A percentile compares a stretch with the other conserved stretches of the same genome.
These are phyloP conservation scores for Monosporascus ibericus DNA, from an alignment of 2,329 filamentous ascomycete species.

Conservation along the genomic window DNA sequence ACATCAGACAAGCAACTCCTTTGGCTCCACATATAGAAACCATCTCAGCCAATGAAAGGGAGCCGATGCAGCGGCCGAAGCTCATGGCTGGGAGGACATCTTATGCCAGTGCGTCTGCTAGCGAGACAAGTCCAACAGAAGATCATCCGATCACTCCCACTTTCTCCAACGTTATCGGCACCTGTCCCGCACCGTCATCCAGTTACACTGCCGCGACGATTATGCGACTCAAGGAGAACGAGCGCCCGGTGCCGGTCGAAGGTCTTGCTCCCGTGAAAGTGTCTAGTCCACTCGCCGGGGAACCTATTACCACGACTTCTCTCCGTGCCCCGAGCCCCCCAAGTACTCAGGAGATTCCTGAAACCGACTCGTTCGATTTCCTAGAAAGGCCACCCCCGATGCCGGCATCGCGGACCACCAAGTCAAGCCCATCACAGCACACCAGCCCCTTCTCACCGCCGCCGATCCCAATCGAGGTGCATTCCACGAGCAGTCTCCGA, in stretches of 20 bases:
- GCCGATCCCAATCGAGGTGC: slow-evolving; percentile 23
- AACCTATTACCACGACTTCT: slow-evolving; percentile 10
- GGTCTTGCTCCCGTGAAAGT: slow-evolving; percentile 22
- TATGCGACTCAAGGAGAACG: slow-evolving; percentile 23
- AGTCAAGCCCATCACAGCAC: slow-evolving; percentile 21
- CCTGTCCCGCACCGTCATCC: slow-evolving; percentile 24
- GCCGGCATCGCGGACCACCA: slow-evolving; percentile 10
- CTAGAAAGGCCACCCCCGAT: slow-evolving; percentile 8
- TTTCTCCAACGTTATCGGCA: slow-evolving; percentile 21
- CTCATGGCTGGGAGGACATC: slow-evolving; percentile 26
- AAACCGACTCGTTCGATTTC: not conserved
- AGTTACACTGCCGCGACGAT: slow-evolving; percentile 28
- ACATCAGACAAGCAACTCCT: slow-evolving; percentile 33
- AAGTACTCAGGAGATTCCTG: slow-evolving; percentile 6
- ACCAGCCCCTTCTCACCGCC: slow-evolving; percentile 22
- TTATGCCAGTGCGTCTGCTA: slow-evolving; percentile 25
- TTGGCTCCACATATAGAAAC: slow-evolving; percentile 23
- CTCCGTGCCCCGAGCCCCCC: slow-evolving; percentile 6
- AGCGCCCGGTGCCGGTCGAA: slow-evolving; percentile 18
- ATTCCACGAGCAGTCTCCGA: slow-evolving; percentile 21
- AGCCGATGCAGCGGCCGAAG: slow-evolving; percentile 21
- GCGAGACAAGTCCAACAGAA: slow-evolving; percentile 18
- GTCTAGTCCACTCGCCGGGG: slow-evolving; percentile 19
- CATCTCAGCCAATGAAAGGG: slow-evolving; percentile 19
- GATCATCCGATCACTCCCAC: slow-evolving; percentile 21